A percentile compares a stretch with the other conserved stretches of the same genome.
Evolutionary conservation across 345 rosid genomes (phyloP).

Genomic region (Euphorbia tirucalli): DNA sequence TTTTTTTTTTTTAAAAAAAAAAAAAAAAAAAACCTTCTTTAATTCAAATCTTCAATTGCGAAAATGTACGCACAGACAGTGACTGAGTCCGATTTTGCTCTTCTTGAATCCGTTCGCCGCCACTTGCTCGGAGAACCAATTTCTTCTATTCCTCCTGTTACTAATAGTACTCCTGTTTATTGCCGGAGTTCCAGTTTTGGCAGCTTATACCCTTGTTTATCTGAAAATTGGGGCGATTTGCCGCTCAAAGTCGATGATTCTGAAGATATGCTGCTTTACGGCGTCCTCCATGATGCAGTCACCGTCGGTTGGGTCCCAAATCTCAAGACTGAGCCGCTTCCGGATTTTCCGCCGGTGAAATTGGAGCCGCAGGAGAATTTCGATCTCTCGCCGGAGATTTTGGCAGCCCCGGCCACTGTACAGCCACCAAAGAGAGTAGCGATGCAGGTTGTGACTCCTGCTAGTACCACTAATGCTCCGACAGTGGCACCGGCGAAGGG

Average conservation of each 20-base stretch:
- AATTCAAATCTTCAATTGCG: background rate
- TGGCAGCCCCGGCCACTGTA: background rate
- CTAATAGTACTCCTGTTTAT: conserved; percentile 33
- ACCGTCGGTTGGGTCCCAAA: conserved; percentile 79
- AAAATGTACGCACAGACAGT: conserved; percentile 42
- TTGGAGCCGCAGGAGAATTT: conserved; percentile 38
- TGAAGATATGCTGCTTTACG: conserved; percentile 81
- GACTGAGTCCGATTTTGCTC: conserved; percentile 44
- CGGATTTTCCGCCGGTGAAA: conserved; percentile 33
- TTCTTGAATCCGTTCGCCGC: conserved; percentile 51
- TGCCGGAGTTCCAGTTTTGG: conserved; percentile 64
- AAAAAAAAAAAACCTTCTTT: background rate
- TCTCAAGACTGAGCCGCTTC: conserved; percentile 21
- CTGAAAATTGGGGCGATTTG: conserved; percentile 91
- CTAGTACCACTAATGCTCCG: conserved; percentile 2
- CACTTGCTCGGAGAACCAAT: conserved; percentile 52
- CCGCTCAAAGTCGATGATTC: conserved; percentile 78
- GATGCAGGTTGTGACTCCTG: conserved; percentile 8
- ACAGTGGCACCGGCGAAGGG: conserved; percentile 47
- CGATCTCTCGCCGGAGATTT: background rate
- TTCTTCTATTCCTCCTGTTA: conserved; percentile 17
- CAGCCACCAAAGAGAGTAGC: conserved; percentile 4
- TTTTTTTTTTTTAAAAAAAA: too few relatives aligned
- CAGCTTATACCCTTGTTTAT: conserved; percentile 67
- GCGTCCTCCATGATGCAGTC: conserved; percentile 68